phyloP scores from a whole-genome alignment of 805 yeast species.

The Danielozyma ontarioensis region DNA sequence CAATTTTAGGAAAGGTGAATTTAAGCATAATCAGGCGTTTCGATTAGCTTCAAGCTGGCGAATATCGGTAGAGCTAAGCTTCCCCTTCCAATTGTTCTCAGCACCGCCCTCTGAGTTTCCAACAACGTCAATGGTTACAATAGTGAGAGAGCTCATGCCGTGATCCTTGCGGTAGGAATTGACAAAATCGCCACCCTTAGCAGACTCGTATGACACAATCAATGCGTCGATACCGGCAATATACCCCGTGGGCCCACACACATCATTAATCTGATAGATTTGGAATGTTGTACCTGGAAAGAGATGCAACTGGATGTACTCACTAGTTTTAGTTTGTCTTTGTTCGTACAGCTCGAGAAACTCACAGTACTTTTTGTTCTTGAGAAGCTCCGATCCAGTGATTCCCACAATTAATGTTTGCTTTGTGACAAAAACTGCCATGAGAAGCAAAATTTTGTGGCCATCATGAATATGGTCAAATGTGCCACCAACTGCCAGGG shows the following conservation, averaged over 20 bases:
- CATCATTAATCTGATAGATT: slow-evolving; percentile 65
- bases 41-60: slow-evolving; percentile 34
- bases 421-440: slow-evolving; percentile 59
- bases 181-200: slow-evolving; percentile 66
- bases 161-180: slow-evolving; percentile 59
- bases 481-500: slow-evolving; percentile 85
- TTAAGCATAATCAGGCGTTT: not conserved
- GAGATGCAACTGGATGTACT: slow-evolving; percentile 43
- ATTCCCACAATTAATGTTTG: slow-evolving; percentile 69
- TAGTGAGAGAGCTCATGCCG: slow-evolving; percentile 45
- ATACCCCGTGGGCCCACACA: slow-evolving; percentile 91
- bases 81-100: slow-evolving; percentile 53
- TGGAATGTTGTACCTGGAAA: slow-evolving; percentile 45
- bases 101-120: slow-evolving; percentile 47
- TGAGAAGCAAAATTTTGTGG: slow-evolving; percentile 76
- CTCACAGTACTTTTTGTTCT: slow-evolving; percentile 69
- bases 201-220: slow-evolving; percentile 77
- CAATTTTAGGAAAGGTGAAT: too few relatives aligned
- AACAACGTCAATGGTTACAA: slow-evolving; percentile 43
- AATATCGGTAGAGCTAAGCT: slow-evolving; percentile 80
- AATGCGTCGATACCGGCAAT: slow-evolving; percentile 70
- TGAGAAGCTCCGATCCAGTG: slow-evolving; percentile 68
- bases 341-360: slow-evolving; percentile 52
- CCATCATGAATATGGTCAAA: slow-evolving; percentile 97
- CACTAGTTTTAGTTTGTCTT: slow-evolving; percentile 43